Conservation (phyloP, 148 eudicot genomes). For the Polygonum maritimum region DNA sequence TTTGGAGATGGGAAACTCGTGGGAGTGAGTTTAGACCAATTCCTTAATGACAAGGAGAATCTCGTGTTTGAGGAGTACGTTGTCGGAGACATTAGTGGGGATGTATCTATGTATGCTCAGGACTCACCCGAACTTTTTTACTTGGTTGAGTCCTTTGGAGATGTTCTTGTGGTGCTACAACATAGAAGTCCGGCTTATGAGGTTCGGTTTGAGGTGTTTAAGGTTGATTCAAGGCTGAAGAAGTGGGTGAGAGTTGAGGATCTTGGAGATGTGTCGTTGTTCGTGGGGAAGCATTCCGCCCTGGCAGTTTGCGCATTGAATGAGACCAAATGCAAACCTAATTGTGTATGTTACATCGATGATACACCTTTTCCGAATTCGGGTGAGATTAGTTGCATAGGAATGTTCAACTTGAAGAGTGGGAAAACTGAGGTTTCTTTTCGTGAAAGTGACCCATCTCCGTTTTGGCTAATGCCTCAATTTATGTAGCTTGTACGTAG, state of each 20-base stretch:
- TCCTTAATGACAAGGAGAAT: not conserved
- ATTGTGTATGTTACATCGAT: not conserved
- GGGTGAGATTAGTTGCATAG: not conserved
- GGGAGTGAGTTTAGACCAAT: not conserved
- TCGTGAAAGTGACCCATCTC: not conserved
- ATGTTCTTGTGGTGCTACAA: not conserved
- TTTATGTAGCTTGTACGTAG: not conserved
- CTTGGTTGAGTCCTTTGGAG: not conserved
- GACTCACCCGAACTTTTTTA: not conserved
- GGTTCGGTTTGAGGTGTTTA: not conserved
- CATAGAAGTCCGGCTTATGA: not conserved
- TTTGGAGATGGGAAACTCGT: not conserved
- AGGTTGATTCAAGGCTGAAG: not conserved
- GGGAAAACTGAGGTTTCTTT: no score
- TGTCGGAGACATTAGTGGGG: not conserved
- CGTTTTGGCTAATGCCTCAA: constrained; percentile 8
- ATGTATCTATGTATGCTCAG: not conserved
- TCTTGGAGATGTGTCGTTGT: constrained; percentile 5
- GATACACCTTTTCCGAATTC: not conserved
- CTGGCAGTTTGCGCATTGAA: not conserved
- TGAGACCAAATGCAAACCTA: not conserved
- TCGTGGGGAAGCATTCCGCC: not conserved
- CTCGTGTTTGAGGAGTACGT: not conserved
- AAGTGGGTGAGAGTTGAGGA: not conserved
- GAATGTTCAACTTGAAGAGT: not conserved